phyloP scores from a whole-genome alignment of 1,139 yeast species.

The Arxiozyma slooffiae region DNA sequence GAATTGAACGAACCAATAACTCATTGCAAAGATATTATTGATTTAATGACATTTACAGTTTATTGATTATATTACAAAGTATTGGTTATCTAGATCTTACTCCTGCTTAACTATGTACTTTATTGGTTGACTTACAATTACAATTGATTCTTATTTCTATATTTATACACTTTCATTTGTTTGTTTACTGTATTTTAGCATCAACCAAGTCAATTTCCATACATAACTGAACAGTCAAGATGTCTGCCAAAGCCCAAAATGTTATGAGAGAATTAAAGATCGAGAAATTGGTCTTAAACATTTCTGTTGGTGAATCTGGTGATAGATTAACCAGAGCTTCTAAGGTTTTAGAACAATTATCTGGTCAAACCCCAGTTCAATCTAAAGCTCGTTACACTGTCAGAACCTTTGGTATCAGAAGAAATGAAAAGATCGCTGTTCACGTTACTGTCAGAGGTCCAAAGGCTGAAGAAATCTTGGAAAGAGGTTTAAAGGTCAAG shows the following conservation, averaged over 20 bases:
- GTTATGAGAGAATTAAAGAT: conserved; percentile 98
- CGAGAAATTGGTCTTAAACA: conserved; percentile 98
- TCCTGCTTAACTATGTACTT: no score
- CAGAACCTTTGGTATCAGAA: conserved; percentile 99
- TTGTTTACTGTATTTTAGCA: neutral
- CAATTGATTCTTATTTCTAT: no score
- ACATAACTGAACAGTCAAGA: conserved; percentile 25
- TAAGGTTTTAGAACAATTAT: conserved; percentile 98
- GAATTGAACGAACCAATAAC: no score
- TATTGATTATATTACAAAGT: no score
- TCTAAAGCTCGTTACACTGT: conserved; percentile 99
- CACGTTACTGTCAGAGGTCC: conserved; percentile 99
- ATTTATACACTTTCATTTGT: no score
- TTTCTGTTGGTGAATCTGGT: conserved; percentile 99
- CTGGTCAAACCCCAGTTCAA: conserved; percentile 99
- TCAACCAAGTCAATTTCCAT: conserved; percentile 6
- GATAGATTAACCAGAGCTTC: conserved; percentile 99
- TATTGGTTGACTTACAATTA: no score
- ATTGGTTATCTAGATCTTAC: no score
- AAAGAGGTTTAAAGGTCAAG: conserved; percentile 99
- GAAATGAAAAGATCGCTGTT: conserved; percentile 99
- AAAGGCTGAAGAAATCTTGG: conserved; percentile 99
- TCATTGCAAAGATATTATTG: no score
- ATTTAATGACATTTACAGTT: no score
- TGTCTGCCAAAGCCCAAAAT: conserved; percentile 45